Base-by-base conservation (phyloP, 169 alveolate genomes). In the Theileria sp. region DNA sequence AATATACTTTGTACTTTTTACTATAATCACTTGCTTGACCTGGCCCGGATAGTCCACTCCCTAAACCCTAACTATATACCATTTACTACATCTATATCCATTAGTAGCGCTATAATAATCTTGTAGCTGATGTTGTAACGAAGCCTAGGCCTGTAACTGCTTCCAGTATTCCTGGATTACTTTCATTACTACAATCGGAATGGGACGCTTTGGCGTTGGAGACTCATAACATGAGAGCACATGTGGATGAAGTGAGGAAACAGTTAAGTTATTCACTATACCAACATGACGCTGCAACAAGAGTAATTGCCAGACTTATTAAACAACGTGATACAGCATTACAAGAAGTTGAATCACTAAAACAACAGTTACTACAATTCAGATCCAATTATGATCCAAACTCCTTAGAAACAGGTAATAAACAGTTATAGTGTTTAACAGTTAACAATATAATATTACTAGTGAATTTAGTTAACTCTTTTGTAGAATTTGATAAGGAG, bases 251-350 rank as follows among this genome's bases (percentile, higher is more conserved):
- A 30, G 92, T 86, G 19, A 92, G 98, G 66, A 94, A 95, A 82
- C 99, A 98, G 89, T 95, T 98, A 30, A 94, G 98, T 44, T 99
- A 97, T 77, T 93, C 98, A 38, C 93, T 98, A 28, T 98, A 97
- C 89, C 98, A 98, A 81, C 99, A 97, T 74, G 99, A 98, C 77
- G 99, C 99, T 3, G 99, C 99, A 15, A 95, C 98, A 30, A 91
- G 99, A 70, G 99, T 98, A 23, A 97, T 97, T 13, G 98, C 99
- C 19, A 88, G 98, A 84, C 92, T 98, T 25, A 82, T 96, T 13
- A 94, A 95, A 77, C 99, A 98, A 89, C 93, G 98, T 75, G 99
- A 98, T 80, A 93, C 93, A 44, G 97, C 98, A 0, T 87, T 88
- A 36, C 87, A 91, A 61, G 96, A 94, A 74, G 93, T 95, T 21